A percentile compares a stretch with the other conserved stretches of the same genome.
Conservation (phyloP, 208 protist genomes). For the Hexamita inflata region DNA sequence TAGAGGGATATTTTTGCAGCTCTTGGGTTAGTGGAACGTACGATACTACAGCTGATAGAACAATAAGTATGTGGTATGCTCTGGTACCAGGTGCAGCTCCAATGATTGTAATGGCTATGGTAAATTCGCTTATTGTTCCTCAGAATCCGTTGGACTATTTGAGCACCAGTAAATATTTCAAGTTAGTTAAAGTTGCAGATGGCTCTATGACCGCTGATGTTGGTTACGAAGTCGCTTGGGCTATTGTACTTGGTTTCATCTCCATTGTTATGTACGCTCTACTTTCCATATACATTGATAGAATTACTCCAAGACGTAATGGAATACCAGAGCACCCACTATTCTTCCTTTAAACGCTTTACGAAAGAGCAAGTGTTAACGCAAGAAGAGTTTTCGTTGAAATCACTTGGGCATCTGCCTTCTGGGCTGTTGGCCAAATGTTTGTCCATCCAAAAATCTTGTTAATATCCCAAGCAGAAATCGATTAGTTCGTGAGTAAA, state of each 20-base stretch:
- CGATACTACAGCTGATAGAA: neutral
- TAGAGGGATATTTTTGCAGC: too few species aligned
- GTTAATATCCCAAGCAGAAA: too few species aligned
- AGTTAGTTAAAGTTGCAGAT: neutral
- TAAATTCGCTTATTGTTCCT: neutral
- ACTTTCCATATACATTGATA: conserved; percentile 47
- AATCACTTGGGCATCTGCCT: neutral
- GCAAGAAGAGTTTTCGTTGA: neutral
- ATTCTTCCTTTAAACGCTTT: conserved; percentile 8
- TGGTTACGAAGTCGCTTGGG: neutral
- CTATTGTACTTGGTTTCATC: conserved; percentile 10
- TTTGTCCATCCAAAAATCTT: neutral
- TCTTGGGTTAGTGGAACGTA: too few species aligned
- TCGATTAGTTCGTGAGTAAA: too few species aligned
- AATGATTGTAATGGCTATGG: neutral
- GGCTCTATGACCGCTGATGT: neutral
- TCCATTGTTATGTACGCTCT: conserved; percentile 43
- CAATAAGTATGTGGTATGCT: neutral
- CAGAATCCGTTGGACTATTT: neutral
- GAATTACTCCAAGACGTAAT: conserved; percentile 36
- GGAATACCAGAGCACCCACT: conserved; percentile 23
- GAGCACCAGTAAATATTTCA: too few species aligned
- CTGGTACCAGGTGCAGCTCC: neutral
- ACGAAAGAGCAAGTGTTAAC: neutral
- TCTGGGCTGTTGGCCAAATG: neutral